Evolutionary conservation across 495 filamentous ascomycete genomes (phyloP), one percentile per base, ranked within the genome.

Genomic region (Talaromyces nanjingensis): DNA sequence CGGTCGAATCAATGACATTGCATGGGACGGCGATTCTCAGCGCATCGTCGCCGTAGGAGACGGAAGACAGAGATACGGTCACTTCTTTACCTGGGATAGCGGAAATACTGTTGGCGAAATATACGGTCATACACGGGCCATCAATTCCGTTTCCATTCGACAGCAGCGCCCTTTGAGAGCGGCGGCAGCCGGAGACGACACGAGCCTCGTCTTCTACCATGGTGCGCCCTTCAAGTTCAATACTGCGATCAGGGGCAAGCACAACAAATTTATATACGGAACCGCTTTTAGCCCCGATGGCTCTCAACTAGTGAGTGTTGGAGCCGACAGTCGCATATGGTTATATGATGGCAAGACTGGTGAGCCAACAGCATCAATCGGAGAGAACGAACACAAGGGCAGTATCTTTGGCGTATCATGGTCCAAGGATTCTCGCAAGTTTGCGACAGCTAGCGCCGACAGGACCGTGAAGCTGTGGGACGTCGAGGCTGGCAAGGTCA

Each of bases 11-110:
- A 94, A 94, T 72, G 94, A 98, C 71, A 80, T 98, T 57, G 92
- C 93, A 11, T 98, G 94, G 93, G 94, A 98, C 73, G 96, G 93
- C 55, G 94, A 98, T 74, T 93, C 89, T 58, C 92, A 97, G 77
- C 89, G 94, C 25, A 90, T 98, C 59, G 96, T 97, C 65, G 96
- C 93, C 9, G 96, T 98, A 20, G 94, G 94, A 24, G 88, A 97
- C 64, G 94, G 94, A 16, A 93, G 93, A 72, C 92, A 98, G 74
- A 85, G 91, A 60, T 96, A 89, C 74, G 96, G 94, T 16, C 92
- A 93, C 71, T 96, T 90, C 77, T 91, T 98, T 70, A 96, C 91
- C 6, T 93, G 91, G 70, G 96, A 98, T 70, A 93, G 89, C 70
- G 94, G 96, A 66, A 98, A 97, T 77, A 91, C 87, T 33, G 94